These are phyloP conservation scores for Ogataea populi-albae DNA, from an alignment of 805 yeast species.

Conservation along the genomic window DNA sequence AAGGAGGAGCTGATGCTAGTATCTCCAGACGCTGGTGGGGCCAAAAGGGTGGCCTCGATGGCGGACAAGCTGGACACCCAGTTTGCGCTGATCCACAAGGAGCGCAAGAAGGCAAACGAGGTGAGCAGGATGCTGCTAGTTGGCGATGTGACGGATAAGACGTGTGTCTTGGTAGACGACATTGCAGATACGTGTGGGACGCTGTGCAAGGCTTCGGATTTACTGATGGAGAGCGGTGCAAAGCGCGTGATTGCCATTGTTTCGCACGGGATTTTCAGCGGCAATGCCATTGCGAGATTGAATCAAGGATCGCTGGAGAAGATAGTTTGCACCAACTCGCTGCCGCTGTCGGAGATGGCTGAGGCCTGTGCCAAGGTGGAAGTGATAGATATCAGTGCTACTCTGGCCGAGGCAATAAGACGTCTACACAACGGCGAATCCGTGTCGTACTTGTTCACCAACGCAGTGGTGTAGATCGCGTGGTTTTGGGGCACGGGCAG, in stretches of 20 bases:
- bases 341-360: constrained; percentile 71
- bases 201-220: constrained; percentile 89
- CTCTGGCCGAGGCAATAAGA: constrained; percentile 90
- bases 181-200: constrained; percentile 99
- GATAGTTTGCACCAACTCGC: constrained; percentile 90
- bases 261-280: constrained; percentile 92
- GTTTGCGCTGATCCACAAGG: constrained; percentile 95
- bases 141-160: constrained; percentile 84
- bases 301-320: constrained; percentile 62
- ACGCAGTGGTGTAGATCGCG: constrained; percentile 38
- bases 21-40: constrained; percentile 99
- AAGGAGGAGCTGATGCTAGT: constrained; percentile 69
- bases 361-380: constrained; percentile 65
- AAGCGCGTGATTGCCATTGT: constrained; percentile 86
- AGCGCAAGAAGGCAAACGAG: constrained; percentile 92
- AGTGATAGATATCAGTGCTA: constrained; percentile 79
- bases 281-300: constrained; percentile 73
- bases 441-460: constrained; percentile 78
- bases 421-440: constrained; percentile 96
- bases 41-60: constrained; percentile 90
- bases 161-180: constrained; percentile 87
- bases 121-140: constrained; percentile 93
- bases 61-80: constrained; percentile 91
- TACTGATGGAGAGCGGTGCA: constrained; percentile 78
- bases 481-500: background rate